Conservation (phyloP, 352 stramenopile species). For the Elongisporangium prolatum region DNA sequence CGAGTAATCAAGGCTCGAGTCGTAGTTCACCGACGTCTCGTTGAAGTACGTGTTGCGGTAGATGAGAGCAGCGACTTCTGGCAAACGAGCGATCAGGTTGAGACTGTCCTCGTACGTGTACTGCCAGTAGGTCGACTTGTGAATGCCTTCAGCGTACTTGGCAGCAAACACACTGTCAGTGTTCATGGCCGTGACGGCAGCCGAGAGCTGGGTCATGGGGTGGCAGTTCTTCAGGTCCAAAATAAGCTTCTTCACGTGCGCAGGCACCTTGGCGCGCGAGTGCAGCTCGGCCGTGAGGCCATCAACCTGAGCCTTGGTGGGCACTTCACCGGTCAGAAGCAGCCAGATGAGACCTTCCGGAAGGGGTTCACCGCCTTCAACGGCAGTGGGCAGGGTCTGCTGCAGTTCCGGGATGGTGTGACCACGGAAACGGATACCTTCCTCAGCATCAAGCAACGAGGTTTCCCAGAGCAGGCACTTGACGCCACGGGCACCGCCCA, state of each 20-base stretch:
- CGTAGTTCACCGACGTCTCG: conserved; percentile 89
- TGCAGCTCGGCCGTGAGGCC: conserved; percentile 96
- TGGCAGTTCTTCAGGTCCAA: conserved; percentile 97
- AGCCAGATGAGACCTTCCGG: conserved; percentile 98
- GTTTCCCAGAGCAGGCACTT: conserved; percentile 99
- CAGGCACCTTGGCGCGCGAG: conserved; percentile 90
- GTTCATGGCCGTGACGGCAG: conserved; percentile 92
- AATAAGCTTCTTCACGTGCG: conserved; percentile 95
- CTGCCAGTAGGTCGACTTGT: conserved; percentile 98
- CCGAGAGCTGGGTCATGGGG: conserved; percentile 98
- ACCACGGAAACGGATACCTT: conserved; percentile 99
- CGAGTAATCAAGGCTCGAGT: conserved; percentile 97
- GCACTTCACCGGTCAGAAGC: conserved; percentile 96
- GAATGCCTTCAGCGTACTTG: conserved; percentile 95
- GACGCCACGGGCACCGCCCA: conserved; percentile 95
- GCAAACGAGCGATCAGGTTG: conserved; percentile 96
- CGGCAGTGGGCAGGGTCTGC: conserved; percentile 90
- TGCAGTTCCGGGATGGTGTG: conserved; percentile 99
- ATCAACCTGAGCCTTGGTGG: conserved; percentile 95
- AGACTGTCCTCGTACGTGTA: conserved; percentile 98
- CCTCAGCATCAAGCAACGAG: conserved; percentile 91
- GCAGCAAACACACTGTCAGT: conserved; percentile 96
- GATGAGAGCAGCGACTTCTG: conserved; percentile 97
- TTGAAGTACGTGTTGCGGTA: conserved; percentile 99
- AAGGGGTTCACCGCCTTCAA: conserved; percentile 93